These are phyloP conservation scores for Aspergillus piperis DNA, from an alignment of 2,329 filamentous ascomycete genomes.

Conservation along the genomic window DNA sequence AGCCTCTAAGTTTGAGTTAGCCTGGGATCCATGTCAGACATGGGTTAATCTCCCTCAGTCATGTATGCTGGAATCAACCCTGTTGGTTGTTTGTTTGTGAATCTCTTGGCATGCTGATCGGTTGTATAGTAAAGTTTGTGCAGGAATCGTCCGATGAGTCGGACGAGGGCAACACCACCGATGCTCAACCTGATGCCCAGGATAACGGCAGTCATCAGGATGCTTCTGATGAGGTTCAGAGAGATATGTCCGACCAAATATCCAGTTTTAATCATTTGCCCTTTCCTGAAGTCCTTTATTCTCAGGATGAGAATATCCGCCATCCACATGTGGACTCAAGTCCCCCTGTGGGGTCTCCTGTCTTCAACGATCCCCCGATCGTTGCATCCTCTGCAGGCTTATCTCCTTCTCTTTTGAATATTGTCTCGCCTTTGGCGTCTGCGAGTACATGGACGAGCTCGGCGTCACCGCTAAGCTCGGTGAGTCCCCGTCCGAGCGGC, in stretches of 20 bases:
- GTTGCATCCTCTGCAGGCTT: slow-evolving; percentile 14
- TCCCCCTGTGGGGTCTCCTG: slow-evolving; percentile 5
- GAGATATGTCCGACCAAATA: neutral
- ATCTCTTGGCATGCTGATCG: neutral
- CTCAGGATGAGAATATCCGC: neutral
- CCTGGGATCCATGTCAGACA: slow-evolving; percentile 33
- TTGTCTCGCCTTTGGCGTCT: slow-evolving; percentile 19
- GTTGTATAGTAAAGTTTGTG: slow-evolving; percentile 29
- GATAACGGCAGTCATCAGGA: slow-evolving; percentile 1
- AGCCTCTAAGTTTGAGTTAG: slow-evolving; percentile 31
- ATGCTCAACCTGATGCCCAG: neutral
- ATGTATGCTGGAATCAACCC: slow-evolving; percentile 19
- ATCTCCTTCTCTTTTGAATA: slow-evolving; percentile 12
- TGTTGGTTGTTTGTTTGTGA: neutral
- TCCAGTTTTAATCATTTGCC: neutral
- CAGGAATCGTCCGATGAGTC: slow-evolving; percentile 25
- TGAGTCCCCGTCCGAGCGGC: slow-evolving; percentile 14
- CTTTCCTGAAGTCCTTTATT: neutral
- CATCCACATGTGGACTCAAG: slow-evolving; percentile 1
- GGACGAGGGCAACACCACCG: slow-evolving; percentile 8
- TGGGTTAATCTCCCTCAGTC: slow-evolving; percentile 35
- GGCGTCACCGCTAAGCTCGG: slow-evolving; percentile 15
- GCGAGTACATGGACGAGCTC: slow-evolving; percentile 17
- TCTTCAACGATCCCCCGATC: slow-evolving; percentile 8
- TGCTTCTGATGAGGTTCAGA: neutral